phyloP scores from a whole-genome alignment of 768 basidiomycete species.

The Phanerochaete carnosa region DNA sequence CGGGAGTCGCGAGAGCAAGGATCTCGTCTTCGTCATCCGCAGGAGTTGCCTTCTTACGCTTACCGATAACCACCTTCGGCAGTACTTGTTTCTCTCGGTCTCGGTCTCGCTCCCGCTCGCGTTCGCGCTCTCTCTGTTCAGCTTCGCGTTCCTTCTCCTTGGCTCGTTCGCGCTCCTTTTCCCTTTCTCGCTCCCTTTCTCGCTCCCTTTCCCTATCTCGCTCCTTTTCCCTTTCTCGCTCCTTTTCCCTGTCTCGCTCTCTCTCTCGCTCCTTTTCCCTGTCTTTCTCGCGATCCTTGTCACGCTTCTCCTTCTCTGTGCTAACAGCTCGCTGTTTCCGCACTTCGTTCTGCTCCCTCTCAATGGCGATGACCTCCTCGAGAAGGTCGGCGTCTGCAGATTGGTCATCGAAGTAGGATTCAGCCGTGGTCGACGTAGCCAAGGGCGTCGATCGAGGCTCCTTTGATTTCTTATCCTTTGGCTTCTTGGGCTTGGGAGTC shows the following conservation, averaged over 20 bases:
- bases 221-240: constrained; percentile 13
- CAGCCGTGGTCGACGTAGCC: constrained; percentile 37
- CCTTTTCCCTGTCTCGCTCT: constrained; percentile 20
- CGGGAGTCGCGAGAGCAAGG: constrained; percentile 56
- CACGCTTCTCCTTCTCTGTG: constrained; percentile 13
- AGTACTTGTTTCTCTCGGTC: constrained; percentile 5
- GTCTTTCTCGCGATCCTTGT: not conserved
- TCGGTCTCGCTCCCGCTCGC: not conserved
- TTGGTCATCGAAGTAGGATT: constrained; percentile 71
- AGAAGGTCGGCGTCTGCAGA: constrained; percentile 62
- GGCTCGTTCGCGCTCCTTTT: not conserved
- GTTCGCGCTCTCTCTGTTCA: constrained; percentile 2
- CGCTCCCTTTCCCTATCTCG: constrained; percentile 14
- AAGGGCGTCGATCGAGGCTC: constrained; percentile 32
- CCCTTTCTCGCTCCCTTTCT: not conserved
- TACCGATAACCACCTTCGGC: constrained; percentile 39
- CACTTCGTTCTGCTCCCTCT: constrained; percentile 58
- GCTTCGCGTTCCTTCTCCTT: constrained; percentile 2
- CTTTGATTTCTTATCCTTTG: constrained; percentile 22
- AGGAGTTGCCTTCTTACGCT: constrained; percentile 51
- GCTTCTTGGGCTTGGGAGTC: constrained; percentile 19
- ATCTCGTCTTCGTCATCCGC: constrained; percentile 59
- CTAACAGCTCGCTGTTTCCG: constrained; percentile 18
- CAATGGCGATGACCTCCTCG: constrained; percentile 80
- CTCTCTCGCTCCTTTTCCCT: constrained; percentile 4